These are phyloP conservation scores for Flaveria floridana DNA, from an alignment of 140 eudicot genomes.

Conservation along the genomic window DNA sequence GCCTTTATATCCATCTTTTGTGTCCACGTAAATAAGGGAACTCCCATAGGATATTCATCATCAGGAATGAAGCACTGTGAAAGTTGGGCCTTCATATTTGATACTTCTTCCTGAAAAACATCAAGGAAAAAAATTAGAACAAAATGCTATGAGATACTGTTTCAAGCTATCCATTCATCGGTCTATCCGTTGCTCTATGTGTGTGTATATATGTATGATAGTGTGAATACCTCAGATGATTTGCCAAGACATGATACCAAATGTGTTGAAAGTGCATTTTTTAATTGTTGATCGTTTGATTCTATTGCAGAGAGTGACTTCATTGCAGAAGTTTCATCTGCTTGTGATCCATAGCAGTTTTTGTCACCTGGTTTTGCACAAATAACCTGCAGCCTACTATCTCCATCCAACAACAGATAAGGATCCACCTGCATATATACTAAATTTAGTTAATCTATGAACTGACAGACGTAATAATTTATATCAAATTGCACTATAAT, in stretches of 20 bases:
- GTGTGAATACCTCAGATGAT: slow-evolving; percentile 55
- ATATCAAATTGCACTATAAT: background rate
- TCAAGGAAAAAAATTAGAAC: background rate
- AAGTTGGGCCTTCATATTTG: slow-evolving; percentile 50
- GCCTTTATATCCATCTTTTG: slow-evolving; percentile 59
- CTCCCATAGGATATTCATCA: slow-evolving; percentile 63
- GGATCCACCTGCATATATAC: slow-evolving; percentile 60
- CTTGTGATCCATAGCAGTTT: slow-evolving; percentile 45
- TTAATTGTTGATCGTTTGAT: slow-evolving; percentile 41
- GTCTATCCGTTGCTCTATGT: background rate
- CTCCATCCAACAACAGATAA: slow-evolving; percentile 59
- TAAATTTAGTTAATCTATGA: slow-evolving; percentile 20
- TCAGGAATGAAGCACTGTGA: slow-evolving; percentile 62
- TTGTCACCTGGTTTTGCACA: slow-evolving; percentile 33
- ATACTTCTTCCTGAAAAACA: slow-evolving; percentile 52
- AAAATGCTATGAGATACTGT: background rate
- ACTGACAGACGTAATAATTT: background rate
- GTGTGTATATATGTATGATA: background rate
- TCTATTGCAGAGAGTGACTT: slow-evolving; percentile 47
- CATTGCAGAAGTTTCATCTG: slow-evolving; percentile 55
- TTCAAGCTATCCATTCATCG: background rate
- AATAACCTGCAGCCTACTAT: slow-evolving; percentile 45
- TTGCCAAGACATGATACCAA: slow-evolving; percentile 39
- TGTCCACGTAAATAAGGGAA: slow-evolving; percentile 68
- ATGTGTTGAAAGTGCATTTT: slow-evolving; percentile 49